Evolutionary conservation across 2,329 filamentous ascomycete species (phyloP), one percentile per base, ranked within the genome.

Genomic region (Xylogone sp.): DNA sequence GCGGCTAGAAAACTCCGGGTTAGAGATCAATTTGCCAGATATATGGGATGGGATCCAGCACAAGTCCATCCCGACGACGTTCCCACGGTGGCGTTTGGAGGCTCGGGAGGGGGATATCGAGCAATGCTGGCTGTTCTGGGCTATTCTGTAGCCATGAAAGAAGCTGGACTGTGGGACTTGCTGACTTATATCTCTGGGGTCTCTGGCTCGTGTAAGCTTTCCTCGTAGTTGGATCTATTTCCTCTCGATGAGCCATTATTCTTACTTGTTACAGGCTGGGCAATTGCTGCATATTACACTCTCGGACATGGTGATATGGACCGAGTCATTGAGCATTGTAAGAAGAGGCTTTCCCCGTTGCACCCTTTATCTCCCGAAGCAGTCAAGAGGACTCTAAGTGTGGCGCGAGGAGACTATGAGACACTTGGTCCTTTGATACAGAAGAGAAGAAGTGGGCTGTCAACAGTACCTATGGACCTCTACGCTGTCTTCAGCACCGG

Each of bases 341-440:
- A 67, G 55, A 58, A 62, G 48, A 52, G 64, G 2, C 57, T 68
- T 9, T 61, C 58, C n/a, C 65, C 64, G 6, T 57, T 62, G 42
- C 65, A 67, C 53, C 65, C 65, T 2, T 49, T 68, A 21, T 67
- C 63, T n/a, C 60, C 53, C 7, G 18, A 66, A 27, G 65, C 65
- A n/a, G 61, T 67, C 51, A 48, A 61, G 3, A 61, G 54, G 18
- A 48, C 66, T 2, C 47, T 67, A 21, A 60, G 54, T 29, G 51
- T 61, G 8, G 58, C 62, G 10, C 59, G 59, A 16, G 62, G 63
- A 19, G 59, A 62, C 16, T 59, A 62, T 24, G 52, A 58, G 20
- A 63, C 62, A 13, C 55, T 67, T 3, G 63, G 64, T 2, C 64
- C 63, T 16, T 48, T 67, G 2, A 59, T 67, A 7, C 59, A 63